Base-by-base conservation (phyloP, 2,329 filamentous ascomycete genomes). In the Penicillium italicum region DNA sequence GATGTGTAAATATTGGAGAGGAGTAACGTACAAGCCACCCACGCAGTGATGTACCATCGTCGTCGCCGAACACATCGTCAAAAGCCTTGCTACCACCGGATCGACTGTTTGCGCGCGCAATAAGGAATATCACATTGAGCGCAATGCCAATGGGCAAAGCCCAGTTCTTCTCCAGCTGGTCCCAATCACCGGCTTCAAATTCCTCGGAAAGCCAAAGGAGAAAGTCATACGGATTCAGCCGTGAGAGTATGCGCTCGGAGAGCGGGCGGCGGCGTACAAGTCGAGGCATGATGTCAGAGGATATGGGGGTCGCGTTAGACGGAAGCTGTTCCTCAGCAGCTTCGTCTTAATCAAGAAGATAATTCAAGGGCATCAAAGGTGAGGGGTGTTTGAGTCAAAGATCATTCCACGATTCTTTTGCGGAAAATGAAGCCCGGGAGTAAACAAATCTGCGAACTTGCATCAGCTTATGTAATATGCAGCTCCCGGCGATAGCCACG, bases 171-270 rank as follows among this genome's bases (percentile, higher is more conserved):
- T 85, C 78, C 58, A 84, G 78, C 20, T 93, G 90, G 64, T 97
- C 90, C 86, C 91, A 95, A 66, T 96, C 90, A 69, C 88, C 87
- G 28, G 91, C 91, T 71, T 97, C 92, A 57, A 99, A 82, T 75
- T 96, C 90, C 72, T 97, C 93, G 0, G 90, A 95, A 2, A 96
- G 75, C 89, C 91, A 96, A 18, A 99, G 84, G 51, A 94, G 77
- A 68, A 93, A 89, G 75, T 99, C 94, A 77, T 89, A 87, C 3
- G 90, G 91, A 69, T 97, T 93, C 56, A 97, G 78, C 72, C 85
- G 85, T 54, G 89, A 82, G 70, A 85, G 85, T 72, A 97, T 82
- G 72, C 93, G 90, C 80, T 97, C 88, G 30, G 77, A 71, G 64
- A 96, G 82, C 71, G 94, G 87, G 71, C 85, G 85, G 66, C 85